Evolutionary conservation across 169 alveolate species (phyloP).

Genomic region (Plasmodium falciparum): DNA sequence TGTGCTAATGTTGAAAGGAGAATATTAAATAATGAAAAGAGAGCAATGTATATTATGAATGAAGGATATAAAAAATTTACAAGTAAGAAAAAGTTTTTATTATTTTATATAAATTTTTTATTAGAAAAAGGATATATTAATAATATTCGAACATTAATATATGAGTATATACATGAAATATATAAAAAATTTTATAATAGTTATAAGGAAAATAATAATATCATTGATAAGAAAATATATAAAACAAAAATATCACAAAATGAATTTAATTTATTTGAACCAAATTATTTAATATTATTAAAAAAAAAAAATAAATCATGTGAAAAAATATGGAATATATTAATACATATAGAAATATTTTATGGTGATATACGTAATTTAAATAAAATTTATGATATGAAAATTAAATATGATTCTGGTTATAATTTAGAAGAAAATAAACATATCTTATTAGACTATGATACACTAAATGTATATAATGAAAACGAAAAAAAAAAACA

Average conservation of each 20-base stretch:
- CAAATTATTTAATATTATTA: constrained; percentile 42
- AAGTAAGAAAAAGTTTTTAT: constrained; percentile 30
- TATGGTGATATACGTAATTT: constrained; percentile 56
- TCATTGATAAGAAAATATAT: neutral
- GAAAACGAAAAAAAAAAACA: constrained; percentile 8
- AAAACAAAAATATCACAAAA: constrained; percentile 28
- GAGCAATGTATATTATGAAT: constrained; percentile 74
- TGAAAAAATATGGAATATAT: constrained; percentile 41
- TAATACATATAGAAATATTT: constrained; percentile 57
- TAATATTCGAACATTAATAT: constrained; percentile 34
- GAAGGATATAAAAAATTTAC: constrained; percentile 64
- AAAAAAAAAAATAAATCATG: constrained; percentile 69
- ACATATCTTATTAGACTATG: constrained; percentile 46
- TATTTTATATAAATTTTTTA: constrained; percentile 35
- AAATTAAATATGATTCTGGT: constrained; percentile 67
- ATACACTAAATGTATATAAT: constrained; percentile 1
- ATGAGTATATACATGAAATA: constrained; percentile 32
- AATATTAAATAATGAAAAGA: constrained; percentile 58
- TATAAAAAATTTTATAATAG: constrained; percentile 46
- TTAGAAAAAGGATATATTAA: constrained; percentile 57
- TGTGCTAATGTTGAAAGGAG: constrained; percentile 75
- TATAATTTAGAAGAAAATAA: constrained; percentile 75
- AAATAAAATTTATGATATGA: constrained; percentile 46
- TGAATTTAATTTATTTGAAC: constrained; percentile 62
- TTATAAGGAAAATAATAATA: constrained; percentile 19